Percentiles rank a stretch among this genome's conserved stretches.
Conservation (phyloP, 495 filamentous ascomycete species). For the Bathelium albidoporum region DNA sequence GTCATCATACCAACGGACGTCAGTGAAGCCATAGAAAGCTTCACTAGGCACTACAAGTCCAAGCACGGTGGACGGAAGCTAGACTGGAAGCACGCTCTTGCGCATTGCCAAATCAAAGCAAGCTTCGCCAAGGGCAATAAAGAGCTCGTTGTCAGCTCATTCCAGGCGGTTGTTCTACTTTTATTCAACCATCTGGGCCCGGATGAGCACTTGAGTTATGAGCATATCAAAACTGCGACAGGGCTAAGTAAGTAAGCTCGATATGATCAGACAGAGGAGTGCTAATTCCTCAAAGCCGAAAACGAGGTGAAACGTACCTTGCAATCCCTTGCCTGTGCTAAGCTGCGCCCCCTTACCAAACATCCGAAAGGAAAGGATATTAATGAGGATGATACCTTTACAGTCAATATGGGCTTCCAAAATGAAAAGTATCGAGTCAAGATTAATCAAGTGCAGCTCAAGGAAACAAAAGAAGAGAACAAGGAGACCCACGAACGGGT, state of each 20-base stretch:
- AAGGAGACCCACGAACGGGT: conserved; percentile 85
- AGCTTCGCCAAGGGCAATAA: conserved; percentile 67
- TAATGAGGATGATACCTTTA: conserved; percentile 63
- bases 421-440: conserved; percentile 86
- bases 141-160: conserved; percentile 75
- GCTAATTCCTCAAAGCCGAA: conserved; percentile 41
- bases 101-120: conserved; percentile 74
- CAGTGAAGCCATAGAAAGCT: conserved; percentile 54
- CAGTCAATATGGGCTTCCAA: conserved; percentile 62
- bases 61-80: conserved; percentile 83
- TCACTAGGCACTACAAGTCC: conserved; percentile 67
- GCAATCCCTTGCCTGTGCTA: conserved; percentile 87
- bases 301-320: conserved; percentile 77
- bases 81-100: conserved; percentile 83
- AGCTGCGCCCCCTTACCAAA: conserved; percentile 76
- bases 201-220: conserved; percentile 51
- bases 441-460: conserved; percentile 96
- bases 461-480: conserved; percentile 87
- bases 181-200: conserved; percentile 71
- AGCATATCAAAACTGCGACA: conserved; percentile 57
- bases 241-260: conserved; percentile 47
- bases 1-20: conserved; percentile 68
- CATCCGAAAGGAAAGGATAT: conserved; percentile 78
- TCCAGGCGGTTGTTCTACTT: conserved; percentile 83
- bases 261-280: background rate